Percentiles rank a stretch among this genome's conserved stretches.
phyloP scores from a whole-genome alignment of 495 filamentous ascomycete species.

The Hypoxylon crocopeplum region DNA sequence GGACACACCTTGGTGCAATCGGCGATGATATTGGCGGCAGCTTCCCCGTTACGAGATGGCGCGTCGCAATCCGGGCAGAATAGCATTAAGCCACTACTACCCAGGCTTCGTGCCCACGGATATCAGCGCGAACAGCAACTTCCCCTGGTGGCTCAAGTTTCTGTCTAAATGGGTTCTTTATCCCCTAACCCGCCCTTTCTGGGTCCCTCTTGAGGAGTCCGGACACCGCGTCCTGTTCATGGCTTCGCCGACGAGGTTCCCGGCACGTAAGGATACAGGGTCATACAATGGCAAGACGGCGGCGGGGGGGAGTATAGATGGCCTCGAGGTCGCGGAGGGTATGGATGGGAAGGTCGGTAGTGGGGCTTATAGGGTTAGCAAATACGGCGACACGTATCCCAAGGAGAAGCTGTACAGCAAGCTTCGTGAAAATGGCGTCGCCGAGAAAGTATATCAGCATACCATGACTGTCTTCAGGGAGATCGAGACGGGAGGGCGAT shows the following conservation, averaged over 20 bases:
- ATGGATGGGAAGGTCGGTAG: slow-evolving; percentile 10
- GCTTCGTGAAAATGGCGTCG: slow-evolving; percentile 11
- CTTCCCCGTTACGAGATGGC: slow-evolving; percentile 31
- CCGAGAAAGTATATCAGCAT: slow-evolving; percentile 16
- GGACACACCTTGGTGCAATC: slow-evolving; percentile 23
- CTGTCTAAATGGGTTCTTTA: not conserved
- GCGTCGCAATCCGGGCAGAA: slow-evolving; percentile 12
- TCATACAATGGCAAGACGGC: not conserved
- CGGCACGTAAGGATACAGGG: not conserved
- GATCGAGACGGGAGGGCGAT: slow-evolving; percentile 5
- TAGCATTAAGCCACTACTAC: slow-evolving; percentile 26
- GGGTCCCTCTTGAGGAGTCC: slow-evolving; percentile 13
- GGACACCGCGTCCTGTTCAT: slow-evolving; percentile 19
- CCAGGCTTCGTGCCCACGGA: slow-evolving; percentile 26
- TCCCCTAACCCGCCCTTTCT: not conserved
- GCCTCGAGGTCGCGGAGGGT: slow-evolving; percentile 1
- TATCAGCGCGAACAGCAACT: slow-evolving; percentile 5
- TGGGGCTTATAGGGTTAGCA: slow-evolving; percentile 12
- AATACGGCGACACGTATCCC: slow-evolving; percentile 1
- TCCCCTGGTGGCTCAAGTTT: slow-evolving; percentile 11
- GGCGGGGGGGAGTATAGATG: not conserved
- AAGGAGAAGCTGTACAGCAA: slow-evolving; percentile 9
- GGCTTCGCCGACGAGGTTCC: slow-evolving; percentile 17
- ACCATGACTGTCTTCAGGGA: slow-evolving; percentile 9
- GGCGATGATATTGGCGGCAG: slow-evolving; percentile 26